Conservation (phyloP, 768 basidiomycete genomes). For the Pilatotrama ljubarskyi region DNA sequence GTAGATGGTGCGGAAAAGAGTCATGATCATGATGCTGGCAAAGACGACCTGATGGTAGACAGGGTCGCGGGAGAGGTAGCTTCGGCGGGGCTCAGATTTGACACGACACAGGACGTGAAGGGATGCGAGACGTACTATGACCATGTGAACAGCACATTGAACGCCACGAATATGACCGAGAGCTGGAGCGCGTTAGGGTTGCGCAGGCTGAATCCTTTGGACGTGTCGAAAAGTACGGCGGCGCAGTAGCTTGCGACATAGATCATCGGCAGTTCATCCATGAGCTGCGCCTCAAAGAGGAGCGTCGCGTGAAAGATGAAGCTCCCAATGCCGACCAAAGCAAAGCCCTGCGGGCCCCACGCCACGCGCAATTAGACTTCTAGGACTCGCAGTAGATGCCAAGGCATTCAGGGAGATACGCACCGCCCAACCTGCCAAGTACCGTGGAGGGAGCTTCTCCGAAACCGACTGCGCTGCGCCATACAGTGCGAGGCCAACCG, state of each 20-base stretch:
- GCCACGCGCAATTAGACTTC: background rate
- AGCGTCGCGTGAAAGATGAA: constrained; percentile 80
- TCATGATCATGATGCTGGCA: constrained; percentile 53
- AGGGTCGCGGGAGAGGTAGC: constrained; percentile 69
- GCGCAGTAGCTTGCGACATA: constrained; percentile 64
- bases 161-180: constrained; percentile 38
- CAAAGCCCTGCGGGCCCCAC: constrained; percentile 52
- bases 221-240: constrained; percentile 60
- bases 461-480: constrained; percentile 37
- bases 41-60: constrained; percentile 81
- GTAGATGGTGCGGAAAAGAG: constrained; percentile 49
- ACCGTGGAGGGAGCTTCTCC: constrained; percentile 40
- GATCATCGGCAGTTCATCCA: constrained; percentile 84
- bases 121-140: constrained; percentile 60
- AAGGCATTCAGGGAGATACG: constrained; percentile 7
- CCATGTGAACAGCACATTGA: constrained; percentile 65
- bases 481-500: constrained; percentile 41
- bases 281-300: constrained; percentile 72
- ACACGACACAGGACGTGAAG: background rate
- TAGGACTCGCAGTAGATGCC: background rate
- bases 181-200: constrained; percentile 41
- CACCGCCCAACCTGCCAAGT: constrained; percentile 34
- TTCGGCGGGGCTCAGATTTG: constrained; percentile 28
- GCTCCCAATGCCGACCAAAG: constrained; percentile 72
- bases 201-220: constrained; percentile 49